A percentile compares a stretch with the other conserved stretches of the same genome.
phyloP scores from a whole-genome alignment of 352 stramenopile species.

The Globisporangium echinulatum region DNA sequence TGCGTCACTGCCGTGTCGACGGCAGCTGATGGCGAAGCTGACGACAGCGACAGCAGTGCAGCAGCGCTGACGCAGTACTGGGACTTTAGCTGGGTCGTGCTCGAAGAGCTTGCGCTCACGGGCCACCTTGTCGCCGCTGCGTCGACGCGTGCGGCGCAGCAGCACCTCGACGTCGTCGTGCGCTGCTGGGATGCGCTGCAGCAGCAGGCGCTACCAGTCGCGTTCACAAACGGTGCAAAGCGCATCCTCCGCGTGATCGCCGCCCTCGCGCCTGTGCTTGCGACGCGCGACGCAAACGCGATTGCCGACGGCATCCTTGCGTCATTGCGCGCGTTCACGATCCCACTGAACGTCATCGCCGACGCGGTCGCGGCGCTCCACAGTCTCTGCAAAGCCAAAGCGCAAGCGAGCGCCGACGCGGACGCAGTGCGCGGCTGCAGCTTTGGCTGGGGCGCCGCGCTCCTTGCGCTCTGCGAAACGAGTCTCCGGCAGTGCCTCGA shows the following conservation, averaged over 20 bases:
- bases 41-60: conserved; percentile 24
- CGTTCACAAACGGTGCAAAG: conserved; percentile 74
- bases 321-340: conserved; percentile 68
- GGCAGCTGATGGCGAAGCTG: conserved; percentile 24
- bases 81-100: conserved; percentile 77
- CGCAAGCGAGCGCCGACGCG: conserved; percentile 18
- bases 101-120: conserved; percentile 70
- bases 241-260: conserved; percentile 80
- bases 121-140: conserved; percentile 38
- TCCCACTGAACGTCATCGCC: conserved; percentile 71
- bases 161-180: conserved; percentile 65
- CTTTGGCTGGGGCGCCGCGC: conserved; percentile 58
- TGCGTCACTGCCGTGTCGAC: conserved; percentile 33
- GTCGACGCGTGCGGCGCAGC: conserved; percentile 40
- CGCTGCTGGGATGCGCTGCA: conserved; percentile 79
- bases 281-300: conserved; percentile 63
- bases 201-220: conserved; percentile 47
- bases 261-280: conserved; percentile 62
- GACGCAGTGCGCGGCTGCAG: conserved; percentile 36
- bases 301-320: conserved; percentile 69
- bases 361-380: conserved; percentile 68
- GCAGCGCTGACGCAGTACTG: conserved; percentile 45
- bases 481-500: conserved; percentile 63
- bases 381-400: conserved; percentile 75
- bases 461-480: conserved; percentile 54